These are phyloP conservation scores for Ogataea ganodermae DNA, from an alignment of 805 yeast species.

Conservation along the genomic window DNA sequence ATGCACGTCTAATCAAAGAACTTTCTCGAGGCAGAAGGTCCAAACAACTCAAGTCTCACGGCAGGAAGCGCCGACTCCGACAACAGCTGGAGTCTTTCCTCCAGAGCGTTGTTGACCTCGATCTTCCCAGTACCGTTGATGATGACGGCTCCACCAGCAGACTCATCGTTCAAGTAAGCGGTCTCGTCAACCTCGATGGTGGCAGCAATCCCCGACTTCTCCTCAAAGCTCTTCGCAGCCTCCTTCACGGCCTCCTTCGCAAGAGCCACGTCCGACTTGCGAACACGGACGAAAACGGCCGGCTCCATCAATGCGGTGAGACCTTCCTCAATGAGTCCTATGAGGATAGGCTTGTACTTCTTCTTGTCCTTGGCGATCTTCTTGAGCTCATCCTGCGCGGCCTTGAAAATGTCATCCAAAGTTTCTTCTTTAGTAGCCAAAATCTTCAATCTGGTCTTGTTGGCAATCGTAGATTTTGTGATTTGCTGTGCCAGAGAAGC, in stretches of 20 bases:
- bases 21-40: constrained; percentile 81
- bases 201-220: constrained; percentile 58
- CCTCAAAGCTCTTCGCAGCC: constrained; percentile 65
- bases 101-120: constrained; percentile 88
- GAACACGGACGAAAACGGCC: constrained; percentile 62
- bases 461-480: constrained; percentile 90
- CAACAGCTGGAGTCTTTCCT: constrained; percentile 85
- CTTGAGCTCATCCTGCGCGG: constrained; percentile 64
- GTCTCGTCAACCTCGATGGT: constrained; percentile 57
- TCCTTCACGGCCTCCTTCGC: constrained; percentile 62
- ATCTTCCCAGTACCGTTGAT: constrained; percentile 76
- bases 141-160: constrained; percentile 85
- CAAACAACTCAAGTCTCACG: constrained; percentile 85
- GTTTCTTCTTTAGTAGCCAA: constrained; percentile 84
- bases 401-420: constrained; percentile 70
- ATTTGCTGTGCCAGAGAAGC: constrained; percentile 93
- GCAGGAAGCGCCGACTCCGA: constrained; percentile 89
- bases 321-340: constrained; percentile 79
- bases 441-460: constrained; percentile 91
- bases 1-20: constrained; percentile 67
- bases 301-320: constrained; percentile 73
- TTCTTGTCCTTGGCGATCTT: constrained; percentile 53
- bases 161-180: constrained; percentile 57
- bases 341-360: constrained; percentile 68
- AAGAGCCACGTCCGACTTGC: constrained; percentile 60